Conservation (phyloP, 2,329 filamentous ascomycete species). For the Colletotrichum abscissum region DNA sequence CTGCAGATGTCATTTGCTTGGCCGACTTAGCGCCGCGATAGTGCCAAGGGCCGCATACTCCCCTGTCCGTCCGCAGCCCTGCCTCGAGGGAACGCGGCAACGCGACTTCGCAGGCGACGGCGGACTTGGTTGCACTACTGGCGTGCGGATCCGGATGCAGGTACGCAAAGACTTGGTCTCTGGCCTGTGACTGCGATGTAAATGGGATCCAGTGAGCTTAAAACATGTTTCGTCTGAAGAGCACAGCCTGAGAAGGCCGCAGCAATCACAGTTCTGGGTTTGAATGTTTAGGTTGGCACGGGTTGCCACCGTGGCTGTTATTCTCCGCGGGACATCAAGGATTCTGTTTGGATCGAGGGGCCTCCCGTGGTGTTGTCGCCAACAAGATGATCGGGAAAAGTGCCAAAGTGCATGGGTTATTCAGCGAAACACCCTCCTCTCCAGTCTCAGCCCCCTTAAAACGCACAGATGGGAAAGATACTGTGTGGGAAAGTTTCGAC, state of each 20-base stretch:
- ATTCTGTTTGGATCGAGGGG: neutral
- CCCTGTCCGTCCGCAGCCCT: neutral
- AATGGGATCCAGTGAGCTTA: neutral
- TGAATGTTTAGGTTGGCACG: neutral
- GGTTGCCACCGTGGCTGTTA: neutral
- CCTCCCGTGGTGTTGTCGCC: neutral
- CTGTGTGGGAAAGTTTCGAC: neutral
- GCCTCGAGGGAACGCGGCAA: neutral
- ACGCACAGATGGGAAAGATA: neutral
- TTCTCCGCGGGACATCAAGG: neutral
- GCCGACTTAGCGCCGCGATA: neutral
- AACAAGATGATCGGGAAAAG: neutral
- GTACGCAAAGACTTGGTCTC: neutral
- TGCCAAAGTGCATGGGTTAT: neutral
- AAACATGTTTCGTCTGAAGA: conserved; percentile 25
- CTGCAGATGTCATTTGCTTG: conserved; percentile 5
- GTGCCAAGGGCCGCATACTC: neutral
- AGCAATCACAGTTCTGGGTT: neutral
- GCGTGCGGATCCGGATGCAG: neutral
- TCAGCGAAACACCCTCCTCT: neutral
- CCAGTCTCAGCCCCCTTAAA: neutral
- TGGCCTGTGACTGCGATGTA: neutral
- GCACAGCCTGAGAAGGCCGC: conserved; percentile 7
- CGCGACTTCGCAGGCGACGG: neutral
- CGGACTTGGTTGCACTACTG: neutral